These are phyloP conservation scores for Petunia secreta DNA, from an alignment of 257 asterid species.

Conservation along the genomic window DNA sequence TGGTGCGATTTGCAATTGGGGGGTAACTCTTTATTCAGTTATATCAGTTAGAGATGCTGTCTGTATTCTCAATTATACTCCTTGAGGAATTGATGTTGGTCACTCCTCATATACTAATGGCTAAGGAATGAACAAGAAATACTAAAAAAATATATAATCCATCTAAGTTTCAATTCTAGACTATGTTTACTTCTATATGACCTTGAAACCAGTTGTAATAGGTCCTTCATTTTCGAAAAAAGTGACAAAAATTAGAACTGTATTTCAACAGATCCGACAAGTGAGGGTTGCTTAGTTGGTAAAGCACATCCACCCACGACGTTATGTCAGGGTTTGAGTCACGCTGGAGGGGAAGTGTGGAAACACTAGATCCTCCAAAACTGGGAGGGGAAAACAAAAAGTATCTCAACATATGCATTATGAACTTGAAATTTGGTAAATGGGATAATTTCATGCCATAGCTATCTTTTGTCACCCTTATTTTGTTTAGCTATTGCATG, in stretches of 20 bases:
- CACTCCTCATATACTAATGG: neutral
- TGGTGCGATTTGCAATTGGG: neutral
- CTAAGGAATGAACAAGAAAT: neutral
- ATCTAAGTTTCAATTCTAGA: neutral
- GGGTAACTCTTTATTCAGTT: neutral
- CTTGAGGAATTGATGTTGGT: neutral
- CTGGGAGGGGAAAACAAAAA: no score
- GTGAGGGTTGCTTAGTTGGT: no score
- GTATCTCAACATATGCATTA: neutral
- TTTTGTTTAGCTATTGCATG: neutral
- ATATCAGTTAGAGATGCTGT: neutral
- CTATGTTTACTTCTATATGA: constrained; percentile 6
- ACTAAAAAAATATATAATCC: neutral
- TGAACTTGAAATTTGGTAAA: neutral
- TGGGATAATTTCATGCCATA: constrained; percentile 16
- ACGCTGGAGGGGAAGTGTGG: no score
- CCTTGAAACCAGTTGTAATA: neutral
- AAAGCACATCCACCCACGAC: no score
- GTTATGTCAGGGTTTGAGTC: no score
- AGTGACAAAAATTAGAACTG: neutral
- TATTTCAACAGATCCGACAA: no score
- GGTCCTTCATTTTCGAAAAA: neutral
- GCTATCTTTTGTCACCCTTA: neutral
- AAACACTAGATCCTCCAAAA: no score
- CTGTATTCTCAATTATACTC: neutral